Evolutionary conservation across 139 green algal species (phyloP).

Genomic region (Eudorina sp.): DNA sequence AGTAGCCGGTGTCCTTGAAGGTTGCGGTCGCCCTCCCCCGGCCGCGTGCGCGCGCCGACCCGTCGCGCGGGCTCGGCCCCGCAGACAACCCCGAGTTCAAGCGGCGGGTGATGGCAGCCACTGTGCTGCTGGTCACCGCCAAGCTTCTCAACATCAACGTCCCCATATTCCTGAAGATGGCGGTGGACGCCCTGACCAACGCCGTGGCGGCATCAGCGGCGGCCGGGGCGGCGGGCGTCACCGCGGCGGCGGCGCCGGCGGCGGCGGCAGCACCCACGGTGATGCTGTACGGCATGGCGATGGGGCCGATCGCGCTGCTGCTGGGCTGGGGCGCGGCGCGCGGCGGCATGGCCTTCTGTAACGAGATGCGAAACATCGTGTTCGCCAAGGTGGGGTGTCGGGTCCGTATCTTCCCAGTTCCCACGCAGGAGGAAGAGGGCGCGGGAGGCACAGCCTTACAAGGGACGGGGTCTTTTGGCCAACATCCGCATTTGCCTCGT

Average conservation of each 20-base stretch:
- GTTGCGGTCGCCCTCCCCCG: too few species aligned
- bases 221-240: neutral
- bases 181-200: constrained; percentile 83
- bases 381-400: constrained; percentile 92
- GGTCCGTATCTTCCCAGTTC: too few species aligned
- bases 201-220: constrained; percentile 36
- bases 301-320: constrained; percentile 83
- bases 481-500: too few species aligned
- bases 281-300: constrained; percentile 48
- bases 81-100: constrained; percentile 77
- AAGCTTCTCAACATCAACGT: constrained; percentile 90
- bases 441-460: neutral
- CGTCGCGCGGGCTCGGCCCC: too few species aligned
- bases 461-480: too few species aligned
- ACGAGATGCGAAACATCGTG: constrained; percentile 91
- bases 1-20: too few species aligned
- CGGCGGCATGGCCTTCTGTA: constrained; percentile 77
- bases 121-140: constrained; percentile 76
- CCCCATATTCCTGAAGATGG: constrained; percentile 97
- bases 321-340: constrained; percentile 66
- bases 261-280: neutral
- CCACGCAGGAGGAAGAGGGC: neutral
- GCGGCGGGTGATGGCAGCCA: constrained; percentile 70
- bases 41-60: neutral
- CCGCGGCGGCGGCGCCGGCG: neutral